Evolutionary conservation across 331 rosid genomes (phyloP).

Genomic region (Phaseolus coccineus): DNA sequence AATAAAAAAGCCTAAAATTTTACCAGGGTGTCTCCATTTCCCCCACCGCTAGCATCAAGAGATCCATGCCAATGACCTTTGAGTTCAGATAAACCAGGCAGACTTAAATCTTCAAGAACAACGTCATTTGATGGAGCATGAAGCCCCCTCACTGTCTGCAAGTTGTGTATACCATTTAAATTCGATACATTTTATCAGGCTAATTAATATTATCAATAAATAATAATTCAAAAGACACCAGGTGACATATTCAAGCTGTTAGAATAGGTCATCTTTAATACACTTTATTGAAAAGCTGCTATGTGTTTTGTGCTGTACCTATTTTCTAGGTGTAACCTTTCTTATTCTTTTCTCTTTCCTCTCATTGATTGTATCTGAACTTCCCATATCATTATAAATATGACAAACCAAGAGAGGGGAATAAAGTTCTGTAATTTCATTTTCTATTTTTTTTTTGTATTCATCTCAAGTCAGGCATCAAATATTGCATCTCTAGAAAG

Average conservation of each 20-base stretch:
- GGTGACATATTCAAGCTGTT: background rate
- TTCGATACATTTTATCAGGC: slow-evolving; percentile 34
- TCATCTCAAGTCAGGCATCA: background rate
- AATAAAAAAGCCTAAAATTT: slow-evolving; percentile 34
- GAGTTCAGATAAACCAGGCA: slow-evolving; percentile 93
- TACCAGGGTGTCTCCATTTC: slow-evolving; percentile 97
- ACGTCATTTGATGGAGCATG: slow-evolving; percentile 75
- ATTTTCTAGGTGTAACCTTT: no score
- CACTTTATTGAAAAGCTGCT: no score
- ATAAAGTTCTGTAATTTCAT: no score
- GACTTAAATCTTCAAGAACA: slow-evolving; percentile 76
- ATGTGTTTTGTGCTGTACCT: no score
- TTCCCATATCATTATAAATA: no score
- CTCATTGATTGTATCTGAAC: no score
- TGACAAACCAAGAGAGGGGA: no score
- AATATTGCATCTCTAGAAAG: slow-evolving; percentile 12
- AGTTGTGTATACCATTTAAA: slow-evolving; percentile 25
- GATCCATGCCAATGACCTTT: slow-evolving; percentile 96
- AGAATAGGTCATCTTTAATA: no score
- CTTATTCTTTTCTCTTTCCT: no score
- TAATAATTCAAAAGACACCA: slow-evolving; percentile 13
- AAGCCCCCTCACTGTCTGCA: slow-evolving; percentile 77
- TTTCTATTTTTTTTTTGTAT: no score
- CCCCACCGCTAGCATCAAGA: slow-evolving; percentile 98
- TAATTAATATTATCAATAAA: slow-evolving; percentile 24